Conservation (phyloP, 1,139 yeast species). For the Saccharomyces pastorianus region DNA sequence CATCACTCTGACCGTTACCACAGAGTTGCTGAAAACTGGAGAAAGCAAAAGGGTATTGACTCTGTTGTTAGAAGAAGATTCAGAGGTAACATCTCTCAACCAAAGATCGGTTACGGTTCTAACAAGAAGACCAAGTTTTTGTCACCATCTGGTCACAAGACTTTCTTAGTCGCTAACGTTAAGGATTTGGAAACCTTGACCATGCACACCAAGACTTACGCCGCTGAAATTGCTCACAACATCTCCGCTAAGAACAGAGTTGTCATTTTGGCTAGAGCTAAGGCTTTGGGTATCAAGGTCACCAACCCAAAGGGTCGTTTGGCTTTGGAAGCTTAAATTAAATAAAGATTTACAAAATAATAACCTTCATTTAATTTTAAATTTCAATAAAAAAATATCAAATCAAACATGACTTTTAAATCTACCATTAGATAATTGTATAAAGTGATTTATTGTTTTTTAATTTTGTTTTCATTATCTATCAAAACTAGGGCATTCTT, state of each 20-base stretch:
- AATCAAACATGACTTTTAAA: not conserved
- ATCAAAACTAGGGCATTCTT: not conserved
- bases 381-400: not conserved
- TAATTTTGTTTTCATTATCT: conserved; percentile 4
- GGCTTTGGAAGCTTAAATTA: conserved; percentile 83
- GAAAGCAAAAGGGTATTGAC: conserved; percentile 99
- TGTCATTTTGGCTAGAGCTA: conserved; percentile 92
- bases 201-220: conserved; percentile 96
- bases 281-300: conserved; percentile 96
- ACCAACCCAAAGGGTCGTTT: conserved; percentile 99
- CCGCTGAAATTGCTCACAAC: conserved; percentile 99
- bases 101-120: conserved; percentile 99
- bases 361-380: not conserved
- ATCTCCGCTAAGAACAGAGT: conserved; percentile 98
- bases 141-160: conserved; percentile 97
- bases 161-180: conserved; percentile 85
- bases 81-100: conserved; percentile 99
- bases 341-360: conserved; percentile 1
- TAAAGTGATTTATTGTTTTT: conserved; percentile 7
- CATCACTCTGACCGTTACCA: conserved; percentile 99
- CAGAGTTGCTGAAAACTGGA: conserved; percentile 98
- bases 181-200: conserved; percentile 91
- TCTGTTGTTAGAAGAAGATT: conserved; percentile 99
- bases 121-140: conserved; percentile 97
- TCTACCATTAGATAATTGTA: not conserved